A percentile compares a stretch with the other conserved stretches of the same genome.
These are phyloP conservation scores for Paecilomyces variotii DNA, from an alignment of 2,329 filamentous ascomycete genomes.

Conservation along the genomic window DNA sequence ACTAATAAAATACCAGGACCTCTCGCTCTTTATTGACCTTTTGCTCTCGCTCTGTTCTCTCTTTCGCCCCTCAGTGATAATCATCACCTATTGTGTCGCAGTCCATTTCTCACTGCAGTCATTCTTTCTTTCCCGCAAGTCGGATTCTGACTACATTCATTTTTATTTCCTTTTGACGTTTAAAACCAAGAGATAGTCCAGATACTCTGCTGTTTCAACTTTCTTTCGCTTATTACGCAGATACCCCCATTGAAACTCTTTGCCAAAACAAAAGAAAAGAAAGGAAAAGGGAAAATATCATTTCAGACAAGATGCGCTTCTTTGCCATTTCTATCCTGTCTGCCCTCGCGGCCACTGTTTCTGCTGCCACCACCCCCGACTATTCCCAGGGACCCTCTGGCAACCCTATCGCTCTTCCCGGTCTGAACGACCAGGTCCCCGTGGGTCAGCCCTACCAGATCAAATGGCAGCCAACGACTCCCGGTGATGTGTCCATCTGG, in stretches of 20 bases:
- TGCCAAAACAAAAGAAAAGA: not conserved
- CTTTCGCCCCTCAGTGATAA: slow-evolving; percentile 4
- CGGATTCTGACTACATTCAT: slow-evolving; percentile 12
- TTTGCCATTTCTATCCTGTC: slow-evolving; percentile 26
- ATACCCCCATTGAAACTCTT: slow-evolving; percentile 4
- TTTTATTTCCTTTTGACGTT: slow-evolving; percentile 11
- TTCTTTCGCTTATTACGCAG: slow-evolving; percentile 19
- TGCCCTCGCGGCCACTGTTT: slow-evolving; percentile 30
- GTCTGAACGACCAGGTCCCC: slow-evolving; percentile 46
- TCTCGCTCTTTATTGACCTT: slow-evolving; percentile 1
- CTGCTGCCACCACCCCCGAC: slow-evolving; percentile 31
- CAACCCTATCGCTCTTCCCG: slow-evolving; percentile 49
- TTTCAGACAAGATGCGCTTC: slow-evolving; percentile 30
- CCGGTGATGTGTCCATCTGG: slow-evolving; percentile 44
- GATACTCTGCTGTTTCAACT: slow-evolving; percentile 1
- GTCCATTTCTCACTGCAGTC: slow-evolving; percentile 11
- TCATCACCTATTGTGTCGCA: slow-evolving; percentile 3
- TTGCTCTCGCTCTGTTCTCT: slow-evolving; percentile 8
- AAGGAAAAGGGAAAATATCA: slow-evolving; percentile 1
- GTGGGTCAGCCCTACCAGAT: slow-evolving; percentile 50
- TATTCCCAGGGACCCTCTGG: slow-evolving; percentile 32
- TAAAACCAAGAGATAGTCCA: not conserved
- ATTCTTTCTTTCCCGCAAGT: slow-evolving; percentile 9
- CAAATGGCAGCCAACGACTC: slow-evolving; percentile 44
- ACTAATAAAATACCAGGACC: not conserved